phyloP scores from a whole-genome alignment of 345 rosid species.

The Cardamine occulta region DNA sequence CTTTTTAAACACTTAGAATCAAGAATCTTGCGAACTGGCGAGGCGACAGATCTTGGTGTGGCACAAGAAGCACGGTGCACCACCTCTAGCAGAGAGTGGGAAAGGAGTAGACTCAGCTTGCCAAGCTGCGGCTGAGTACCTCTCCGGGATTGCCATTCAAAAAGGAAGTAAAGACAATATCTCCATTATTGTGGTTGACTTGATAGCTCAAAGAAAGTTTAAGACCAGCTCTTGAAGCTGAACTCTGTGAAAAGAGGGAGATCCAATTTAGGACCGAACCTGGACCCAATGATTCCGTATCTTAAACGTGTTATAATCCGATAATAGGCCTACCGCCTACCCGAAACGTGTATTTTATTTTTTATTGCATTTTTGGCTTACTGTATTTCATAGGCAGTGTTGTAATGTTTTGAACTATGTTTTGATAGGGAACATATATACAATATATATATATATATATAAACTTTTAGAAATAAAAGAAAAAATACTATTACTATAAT shows the following conservation, averaged over 20 bases:
- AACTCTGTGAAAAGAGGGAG: conserved; percentile 58
- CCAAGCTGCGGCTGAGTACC: conserved; percentile 90
- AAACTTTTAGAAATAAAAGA: not conserved
- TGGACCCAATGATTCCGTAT: conserved; percentile 23
- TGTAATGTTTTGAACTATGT: too few relatives aligned
- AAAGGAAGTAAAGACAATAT: conserved; percentile 95
- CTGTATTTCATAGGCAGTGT: too few relatives aligned
- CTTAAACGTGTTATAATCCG: conserved; percentile 2
- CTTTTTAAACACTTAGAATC: too few relatives aligned
- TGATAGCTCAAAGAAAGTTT: conserved; percentile 92
- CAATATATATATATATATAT: too few relatives aligned
- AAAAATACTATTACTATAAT: not conserved
- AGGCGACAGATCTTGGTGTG: conserved; percentile 77
- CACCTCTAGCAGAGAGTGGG: conserved; percentile 53
- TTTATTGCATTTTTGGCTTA: too few relatives aligned
- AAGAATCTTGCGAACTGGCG: conserved; percentile 91
- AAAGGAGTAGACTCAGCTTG: conserved; percentile 73
- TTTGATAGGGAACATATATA: too few relatives aligned
- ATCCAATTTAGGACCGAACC: conserved; percentile 66
- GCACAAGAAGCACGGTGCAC: conserved; percentile 79
- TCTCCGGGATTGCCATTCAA: conserved; percentile 74
- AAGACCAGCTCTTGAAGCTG: conserved; percentile 64
- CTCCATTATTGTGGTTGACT: conserved; percentile 78
- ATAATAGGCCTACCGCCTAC: too few relatives aligned
- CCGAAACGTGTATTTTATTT: too few relatives aligned